Conservation (phyloP, 495 filamentous ascomycete species). For the Recurvomyces mirabilis region DNA sequence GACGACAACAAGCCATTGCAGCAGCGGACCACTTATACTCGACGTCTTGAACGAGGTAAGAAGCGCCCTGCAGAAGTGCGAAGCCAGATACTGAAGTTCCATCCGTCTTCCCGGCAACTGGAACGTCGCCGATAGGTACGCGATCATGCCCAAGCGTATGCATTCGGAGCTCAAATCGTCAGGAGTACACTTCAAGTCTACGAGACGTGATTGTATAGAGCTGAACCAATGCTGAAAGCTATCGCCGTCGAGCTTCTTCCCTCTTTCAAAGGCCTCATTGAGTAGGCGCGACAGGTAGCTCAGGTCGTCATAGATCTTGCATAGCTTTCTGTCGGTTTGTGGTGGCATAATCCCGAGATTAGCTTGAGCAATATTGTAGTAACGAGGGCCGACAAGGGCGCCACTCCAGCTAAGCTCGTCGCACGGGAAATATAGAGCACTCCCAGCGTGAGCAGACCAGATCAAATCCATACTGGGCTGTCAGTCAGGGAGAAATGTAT, state of each 20-base stretch:
- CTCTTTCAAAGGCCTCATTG: background rate
- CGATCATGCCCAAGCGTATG: constrained; percentile 1
- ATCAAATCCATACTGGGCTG: background rate
- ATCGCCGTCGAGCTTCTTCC: background rate
- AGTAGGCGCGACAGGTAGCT: background rate
- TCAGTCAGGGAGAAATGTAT: background rate
- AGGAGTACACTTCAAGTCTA: background rate
- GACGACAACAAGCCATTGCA: too few species aligned
- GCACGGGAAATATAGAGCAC: background rate
- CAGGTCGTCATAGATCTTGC: background rate
- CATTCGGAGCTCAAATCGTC: background rate
- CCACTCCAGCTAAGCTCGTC: background rate
- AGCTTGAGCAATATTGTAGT: too few species aligned
- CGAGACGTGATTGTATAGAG: background rate
- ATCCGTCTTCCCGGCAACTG: background rate
- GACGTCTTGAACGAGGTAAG: too few species aligned
- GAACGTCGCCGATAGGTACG: background rate
- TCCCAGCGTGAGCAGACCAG: background rate
- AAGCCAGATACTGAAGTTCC: background rate
- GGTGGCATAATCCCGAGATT: too few species aligned
- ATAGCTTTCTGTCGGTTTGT: background rate
- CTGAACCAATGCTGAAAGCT: background rate
- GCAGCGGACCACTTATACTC: too few species aligned
- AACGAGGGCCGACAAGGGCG: background rate
- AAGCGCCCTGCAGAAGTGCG: too few species aligned